Base-by-base conservation (phyloP, 2,329 filamentous ascomycete species). In the Fusarium sp. region DNA sequence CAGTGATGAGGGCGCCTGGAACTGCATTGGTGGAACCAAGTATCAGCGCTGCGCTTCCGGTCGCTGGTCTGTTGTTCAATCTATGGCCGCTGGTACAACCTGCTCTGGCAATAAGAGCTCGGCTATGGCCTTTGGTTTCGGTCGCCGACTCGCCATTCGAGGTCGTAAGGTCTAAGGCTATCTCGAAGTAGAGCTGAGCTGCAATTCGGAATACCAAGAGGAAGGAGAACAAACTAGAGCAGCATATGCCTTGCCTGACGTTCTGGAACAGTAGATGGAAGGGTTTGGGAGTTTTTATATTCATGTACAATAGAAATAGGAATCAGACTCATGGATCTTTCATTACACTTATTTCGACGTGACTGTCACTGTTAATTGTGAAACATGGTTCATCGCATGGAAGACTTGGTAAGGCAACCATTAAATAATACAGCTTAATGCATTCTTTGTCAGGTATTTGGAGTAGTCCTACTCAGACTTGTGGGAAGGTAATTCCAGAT, bases 31-130 rank as follows among this genome's bases (percentile, higher is more conserved):
- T 23, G 88, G 88, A 55, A 80, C 79, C 29, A 82, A 84, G 55
- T 91, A 89, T 84, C 89, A 91, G 80, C 88, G 88, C 62, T 91
- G 89, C 73, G 89, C 88, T n/a, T 86, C 84, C 19, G 89, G 89
- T 10, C 73, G 79, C 60, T 91, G 89, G 89, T 85, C 86, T 23
- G 76, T 73, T 10, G 69, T 83, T 42, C 82, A 86, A 65, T 74
- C 80, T 39, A 84, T 91, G 84, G 85, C 89, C 4, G 71, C 82
- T 3, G 89, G 89, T 41, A 90, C 87, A 19, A 80, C 80, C 33
- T 91, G 89, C 79, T 70, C 78, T 62, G 70, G 77, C 27, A 80
- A 78, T 57, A 66, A 75, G 39, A 66, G 63, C 25, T 71, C 77
- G 25, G 60, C 71, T 23, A 77, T 83, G 45, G 71, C 72, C 35